Evolutionary conservation across 371 early-diverging fungal species (phyloP).

Genomic region (Phascolomyces articulosus): DNA sequence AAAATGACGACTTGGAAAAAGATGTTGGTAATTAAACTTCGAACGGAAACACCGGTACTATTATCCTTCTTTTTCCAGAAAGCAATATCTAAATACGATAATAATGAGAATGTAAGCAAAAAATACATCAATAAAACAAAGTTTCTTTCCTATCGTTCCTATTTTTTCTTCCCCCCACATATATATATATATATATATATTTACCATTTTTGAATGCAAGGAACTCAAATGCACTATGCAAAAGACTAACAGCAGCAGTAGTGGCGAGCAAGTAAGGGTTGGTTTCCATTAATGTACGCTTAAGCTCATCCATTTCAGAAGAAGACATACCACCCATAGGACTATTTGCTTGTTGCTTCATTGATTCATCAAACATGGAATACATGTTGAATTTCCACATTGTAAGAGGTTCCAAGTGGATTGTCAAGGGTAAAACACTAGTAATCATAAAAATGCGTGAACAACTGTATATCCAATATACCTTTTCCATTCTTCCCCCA

Average conservation of each 20-base stretch:
- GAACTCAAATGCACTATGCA: constrained; percentile 92
- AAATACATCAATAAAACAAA: too few species aligned
- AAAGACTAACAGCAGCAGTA: constrained; percentile 77
- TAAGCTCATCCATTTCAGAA: constrained; percentile 68
- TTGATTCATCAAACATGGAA: constrained; percentile 58
- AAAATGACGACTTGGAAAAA: constrained; percentile 87
- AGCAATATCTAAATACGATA: constrained; percentile 67
- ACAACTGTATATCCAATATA: neutral
- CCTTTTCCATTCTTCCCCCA: too few species aligned
- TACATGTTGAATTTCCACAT: constrained; percentile 81
- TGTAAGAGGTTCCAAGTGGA: constrained; percentile 71
- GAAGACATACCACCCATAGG: constrained; percentile 67
- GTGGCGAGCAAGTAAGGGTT: constrained; percentile 82
- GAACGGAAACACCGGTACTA: constrained; percentile 85
- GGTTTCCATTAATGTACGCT: constrained; percentile 88
- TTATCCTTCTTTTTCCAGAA: constrained; percentile 90
- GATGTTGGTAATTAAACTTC: constrained; percentile 82
- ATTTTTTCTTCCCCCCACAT: neutral
- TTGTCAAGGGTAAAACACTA: constrained; percentile 67
- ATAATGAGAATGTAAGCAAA: neutral
- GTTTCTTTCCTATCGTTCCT: neutral
- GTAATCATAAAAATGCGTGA: constrained; percentile 1
- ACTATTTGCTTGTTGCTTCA: constrained; percentile 66
- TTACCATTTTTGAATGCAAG: constrained; percentile 94
- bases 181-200: neutral